Conservation (phyloP, 2,329 filamentous ascomycete species). For the Fusarium sulawesiense region DNA sequence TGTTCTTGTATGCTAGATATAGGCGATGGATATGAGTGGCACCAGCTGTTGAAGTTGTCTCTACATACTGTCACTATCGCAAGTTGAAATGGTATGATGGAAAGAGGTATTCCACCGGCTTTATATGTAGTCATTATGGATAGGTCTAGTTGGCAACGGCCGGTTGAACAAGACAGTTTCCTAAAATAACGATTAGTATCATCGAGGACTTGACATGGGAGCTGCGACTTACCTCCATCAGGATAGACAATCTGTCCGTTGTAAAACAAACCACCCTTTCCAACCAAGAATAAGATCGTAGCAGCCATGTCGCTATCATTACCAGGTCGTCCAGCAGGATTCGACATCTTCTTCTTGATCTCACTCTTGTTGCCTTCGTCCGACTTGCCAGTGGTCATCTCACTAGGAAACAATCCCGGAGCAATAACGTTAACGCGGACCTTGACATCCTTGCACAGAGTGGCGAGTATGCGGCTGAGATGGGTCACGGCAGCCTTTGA, state of each 20-base stretch:
- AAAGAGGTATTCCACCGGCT: not conserved
- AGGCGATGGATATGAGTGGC: rapidly evolving
- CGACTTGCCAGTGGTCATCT: conserved; percentile 8
- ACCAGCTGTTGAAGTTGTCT: rapidly evolving
- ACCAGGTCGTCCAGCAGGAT: conserved; percentile 1
- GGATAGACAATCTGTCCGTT: conserved; percentile 15
- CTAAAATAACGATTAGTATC: not conserved
- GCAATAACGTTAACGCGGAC: conserved; percentile 16
- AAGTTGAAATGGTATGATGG: rapidly evolving
- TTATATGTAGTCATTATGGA: no score
- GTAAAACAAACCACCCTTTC: conserved; percentile 13
- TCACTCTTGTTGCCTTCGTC: conserved; percentile 6
- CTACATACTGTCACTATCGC: not conserved
- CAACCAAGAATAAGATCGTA: conserved; percentile 2
- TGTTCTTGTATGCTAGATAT: not conserved
- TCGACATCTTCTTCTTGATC: not conserved
- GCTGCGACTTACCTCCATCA: not conserved
- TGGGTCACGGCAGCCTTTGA: conserved; percentile 10
- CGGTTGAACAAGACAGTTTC: not conserved
- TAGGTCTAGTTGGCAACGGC: not conserved
- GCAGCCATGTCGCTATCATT: conserved; percentile 17
- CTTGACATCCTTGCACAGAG: conserved; percentile 11
- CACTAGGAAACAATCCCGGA: not conserved
- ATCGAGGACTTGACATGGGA: no score
- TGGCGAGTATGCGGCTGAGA: conserved; percentile 17